Percentiles rank a stretch among this genome's conserved stretches.
Conservation (phyloP, 192 early-diverging fungal species). For the Rhizoclosmatium sp. region DNA sequence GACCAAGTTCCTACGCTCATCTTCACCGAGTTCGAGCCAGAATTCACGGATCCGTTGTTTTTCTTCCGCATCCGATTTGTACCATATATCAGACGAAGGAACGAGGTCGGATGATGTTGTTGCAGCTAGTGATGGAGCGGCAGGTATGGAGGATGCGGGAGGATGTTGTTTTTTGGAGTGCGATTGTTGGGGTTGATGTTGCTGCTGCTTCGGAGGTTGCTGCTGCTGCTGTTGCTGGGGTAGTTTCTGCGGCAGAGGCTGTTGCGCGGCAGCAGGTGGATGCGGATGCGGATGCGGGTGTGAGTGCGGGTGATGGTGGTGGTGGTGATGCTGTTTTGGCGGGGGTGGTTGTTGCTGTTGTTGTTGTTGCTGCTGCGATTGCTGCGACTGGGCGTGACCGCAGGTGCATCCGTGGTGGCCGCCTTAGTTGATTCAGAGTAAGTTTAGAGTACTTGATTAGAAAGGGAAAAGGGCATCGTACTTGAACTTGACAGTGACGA, state of each 20-base stretch:
- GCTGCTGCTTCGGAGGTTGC: neutral
- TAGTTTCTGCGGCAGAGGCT: neutral
- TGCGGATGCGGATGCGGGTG: neutral
- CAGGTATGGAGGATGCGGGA: neutral
- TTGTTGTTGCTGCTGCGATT: neutral
- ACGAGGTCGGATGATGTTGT: neutral
- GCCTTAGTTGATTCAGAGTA: neutral
- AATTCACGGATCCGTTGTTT: conserved; percentile 82
- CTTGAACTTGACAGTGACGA: neutral
- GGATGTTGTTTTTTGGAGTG: neutral
- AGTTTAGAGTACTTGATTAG: too few species aligned
- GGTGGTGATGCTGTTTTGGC: neutral
- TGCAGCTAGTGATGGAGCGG: neutral
- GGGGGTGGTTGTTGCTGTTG: neutral
- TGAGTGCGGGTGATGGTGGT: conserved; percentile 12
- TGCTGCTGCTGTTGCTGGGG: conserved; percentile 9
- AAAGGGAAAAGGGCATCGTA: neutral
- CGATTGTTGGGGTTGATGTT: conserved; percentile 3
- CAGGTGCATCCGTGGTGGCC: conserved; percentile 1
- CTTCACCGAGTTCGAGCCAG: conserved; percentile 83
- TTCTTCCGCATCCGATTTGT: conserved; percentile 77
- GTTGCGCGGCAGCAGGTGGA: neutral
- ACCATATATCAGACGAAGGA: conserved; percentile 61
- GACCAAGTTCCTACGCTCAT: conserved; percentile 79
- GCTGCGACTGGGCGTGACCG: conserved; percentile 6